phyloP scores from a whole-genome alignment of 2,329 filamentous ascomycete genomes.

The Fusarium bactridioides region DNA sequence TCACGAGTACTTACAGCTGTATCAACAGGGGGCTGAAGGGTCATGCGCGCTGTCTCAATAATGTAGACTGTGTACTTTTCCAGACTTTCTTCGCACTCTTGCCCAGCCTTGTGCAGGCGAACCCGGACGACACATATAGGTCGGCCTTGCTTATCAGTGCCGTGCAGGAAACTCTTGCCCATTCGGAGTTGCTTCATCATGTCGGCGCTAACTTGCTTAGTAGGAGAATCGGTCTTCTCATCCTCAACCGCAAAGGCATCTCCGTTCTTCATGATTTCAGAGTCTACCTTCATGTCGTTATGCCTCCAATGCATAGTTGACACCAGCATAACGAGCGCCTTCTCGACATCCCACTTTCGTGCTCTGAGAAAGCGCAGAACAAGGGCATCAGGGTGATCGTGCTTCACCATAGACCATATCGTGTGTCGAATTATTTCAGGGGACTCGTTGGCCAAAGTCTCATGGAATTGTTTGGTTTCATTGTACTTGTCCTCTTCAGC shows the following conservation, averaged over 20 bases:
- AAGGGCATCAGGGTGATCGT: constrained; percentile 89
- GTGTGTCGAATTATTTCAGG: constrained; percentile 81
- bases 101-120: constrained; percentile 80
- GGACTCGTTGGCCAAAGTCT: constrained; percentile 77
- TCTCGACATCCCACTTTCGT: constrained; percentile 95
- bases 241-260: constrained; percentile 72
- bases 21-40: constrained; percentile 81
- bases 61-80: constrained; percentile 92
- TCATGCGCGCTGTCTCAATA: constrained; percentile 91
- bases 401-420: constrained; percentile 94
- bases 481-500: constrained; percentile 87
- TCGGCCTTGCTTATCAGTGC: constrained; percentile 81
- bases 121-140: constrained; percentile 89
- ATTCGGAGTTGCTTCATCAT: constrained; percentile 85
- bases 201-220: constrained; percentile 75
- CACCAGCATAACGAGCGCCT: constrained; percentile 91
- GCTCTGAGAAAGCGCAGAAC: constrained; percentile 84
- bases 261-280: constrained; percentile 82
- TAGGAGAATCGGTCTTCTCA: constrained; percentile 63
- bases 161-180: constrained; percentile 94
- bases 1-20: constrained; percentile 75
- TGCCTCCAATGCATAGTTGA: constrained; percentile 93
- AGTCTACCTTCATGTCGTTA: constrained; percentile 85
- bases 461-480: constrained; percentile 84
- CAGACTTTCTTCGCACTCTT: constrained; percentile 81